phyloP scores from a whole-genome alignment of 305 asterid genomes.

The Solanum hybrid region DNA sequence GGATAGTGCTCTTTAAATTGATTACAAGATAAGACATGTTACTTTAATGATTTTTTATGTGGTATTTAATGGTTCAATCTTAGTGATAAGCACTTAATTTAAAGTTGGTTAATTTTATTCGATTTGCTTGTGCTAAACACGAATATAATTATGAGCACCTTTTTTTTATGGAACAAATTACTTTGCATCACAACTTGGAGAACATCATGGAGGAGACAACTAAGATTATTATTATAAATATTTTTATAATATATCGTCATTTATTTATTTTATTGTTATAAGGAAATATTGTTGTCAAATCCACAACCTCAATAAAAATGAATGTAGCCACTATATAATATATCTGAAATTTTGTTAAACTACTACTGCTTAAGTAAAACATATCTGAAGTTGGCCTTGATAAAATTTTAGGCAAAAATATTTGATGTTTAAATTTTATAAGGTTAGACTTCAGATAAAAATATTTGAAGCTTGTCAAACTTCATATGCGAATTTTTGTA shows the following conservation, averaged over 20 bases:
- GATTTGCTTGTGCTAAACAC: constrained; percentile 12
- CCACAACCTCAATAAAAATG: too few relatives aligned
- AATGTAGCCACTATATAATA: background rate
- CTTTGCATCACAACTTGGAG: background rate
- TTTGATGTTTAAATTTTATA: too few relatives aligned
- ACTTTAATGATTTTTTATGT: constrained; percentile 1
- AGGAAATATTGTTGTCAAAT: background rate
- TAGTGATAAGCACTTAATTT: background rate
- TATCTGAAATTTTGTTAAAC: too few relatives aligned
- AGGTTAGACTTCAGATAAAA: too few relatives aligned
- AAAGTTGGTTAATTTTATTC: constrained; percentile 17
- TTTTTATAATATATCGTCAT: background rate
- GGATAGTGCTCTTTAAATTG: background rate
- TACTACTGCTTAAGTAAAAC: too few relatives aligned
- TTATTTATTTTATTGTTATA: background rate
- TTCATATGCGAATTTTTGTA: background rate
- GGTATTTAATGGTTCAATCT: background rate
- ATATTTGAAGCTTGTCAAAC: background rate
- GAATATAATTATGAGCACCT: constrained; percentile 11
- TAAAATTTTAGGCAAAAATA: too few relatives aligned
- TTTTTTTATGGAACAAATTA: background rate
- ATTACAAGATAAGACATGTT: background rate
- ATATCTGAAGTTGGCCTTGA: background rate
- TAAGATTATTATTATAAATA: too few relatives aligned
- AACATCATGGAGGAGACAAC: background rate